These are phyloP conservation scores for Penicillium odoratum DNA, from an alignment of 495 filamentous ascomycete species.

Conservation along the genomic window DNA sequence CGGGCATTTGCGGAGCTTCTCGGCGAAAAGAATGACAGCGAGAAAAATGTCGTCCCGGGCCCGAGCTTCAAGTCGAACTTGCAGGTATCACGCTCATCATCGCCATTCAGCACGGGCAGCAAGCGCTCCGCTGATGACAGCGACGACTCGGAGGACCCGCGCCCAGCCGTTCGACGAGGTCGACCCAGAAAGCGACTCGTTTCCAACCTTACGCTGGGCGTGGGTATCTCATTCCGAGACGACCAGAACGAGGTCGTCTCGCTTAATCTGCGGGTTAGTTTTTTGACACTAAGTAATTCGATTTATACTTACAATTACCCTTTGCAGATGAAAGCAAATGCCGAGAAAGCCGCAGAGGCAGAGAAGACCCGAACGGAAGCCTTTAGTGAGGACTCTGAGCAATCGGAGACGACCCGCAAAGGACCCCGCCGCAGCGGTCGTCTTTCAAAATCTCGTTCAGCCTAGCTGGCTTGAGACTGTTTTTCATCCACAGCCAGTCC, in stretches of 20 bases:
- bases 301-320: not conserved
- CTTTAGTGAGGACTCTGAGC: slow-evolving; percentile 7
- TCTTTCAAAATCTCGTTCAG: slow-evolving; percentile 20
- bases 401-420: slow-evolving; percentile 8
- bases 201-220: slow-evolving; percentile 43
- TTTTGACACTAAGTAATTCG: not conserved
- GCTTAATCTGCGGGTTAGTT: slow-evolving; percentile 40
- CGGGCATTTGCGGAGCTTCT: slow-evolving; percentile 59
- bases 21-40: slow-evolving; percentile 43
- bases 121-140: slow-evolving; percentile 51
- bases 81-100: slow-evolving; percentile 44
- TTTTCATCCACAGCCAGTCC: not conserved
- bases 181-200: slow-evolving; percentile 40
- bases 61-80: slow-evolving; percentile 39
- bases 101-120: slow-evolving; percentile 48
- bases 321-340: slow-evolving; percentile 21
- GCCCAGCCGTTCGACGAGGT: slow-evolving; percentile 29
- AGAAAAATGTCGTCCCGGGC: slow-evolving; percentile 26
- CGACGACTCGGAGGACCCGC: slow-evolving; percentile 39
- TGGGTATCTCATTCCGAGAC: slow-evolving; percentile 48
- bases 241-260: slow-evolving; percentile 49
- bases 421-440: slow-evolving; percentile 26
- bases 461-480: not conserved
- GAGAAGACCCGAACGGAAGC: slow-evolving; percentile 8
- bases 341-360: slow-evolving; percentile 12